A percentile compares a stretch with the other conserved stretches of the same genome.
These are phyloP conservation scores for Puya raimondii DNA, from an alignment of 176 grass and related monocot species.

Conservation along the genomic window DNA sequence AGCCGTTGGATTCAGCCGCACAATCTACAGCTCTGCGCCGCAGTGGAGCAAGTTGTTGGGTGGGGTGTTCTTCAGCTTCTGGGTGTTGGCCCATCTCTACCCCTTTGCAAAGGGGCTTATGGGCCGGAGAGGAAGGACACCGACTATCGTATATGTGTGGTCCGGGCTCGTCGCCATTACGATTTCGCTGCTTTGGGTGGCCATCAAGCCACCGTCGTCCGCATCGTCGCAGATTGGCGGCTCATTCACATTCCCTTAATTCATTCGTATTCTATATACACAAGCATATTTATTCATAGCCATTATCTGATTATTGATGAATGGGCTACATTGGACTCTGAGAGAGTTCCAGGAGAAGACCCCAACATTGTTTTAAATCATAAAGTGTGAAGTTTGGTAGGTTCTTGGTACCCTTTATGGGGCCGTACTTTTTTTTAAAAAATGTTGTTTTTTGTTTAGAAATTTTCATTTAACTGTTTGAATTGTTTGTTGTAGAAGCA, in stretches of 20 bases:
- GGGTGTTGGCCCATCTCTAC: slow-evolving; percentile 25
- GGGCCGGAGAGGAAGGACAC: slow-evolving; percentile 23
- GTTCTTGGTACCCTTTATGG: too few species aligned
- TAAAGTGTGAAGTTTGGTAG: too few species aligned
- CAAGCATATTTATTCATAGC: background rate
- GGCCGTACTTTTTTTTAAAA: too few species aligned
- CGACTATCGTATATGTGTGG: slow-evolving; percentile 24
- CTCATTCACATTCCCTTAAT: slow-evolving; percentile 2
- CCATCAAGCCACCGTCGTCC: slow-evolving; percentile 10
- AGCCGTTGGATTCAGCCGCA: slow-evolving; percentile 21
- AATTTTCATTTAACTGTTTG: too few species aligned
- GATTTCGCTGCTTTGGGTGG: slow-evolving; percentile 21
- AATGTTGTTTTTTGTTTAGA: too few species aligned
- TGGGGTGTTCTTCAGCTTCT: slow-evolving; percentile 27
- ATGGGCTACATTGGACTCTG: too few species aligned
- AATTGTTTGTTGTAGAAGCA: too few species aligned
- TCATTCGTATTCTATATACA: background rate
- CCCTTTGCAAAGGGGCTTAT: slow-evolving; percentile 28
- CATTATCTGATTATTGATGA: too few species aligned
- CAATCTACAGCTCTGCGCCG: slow-evolving; percentile 14
- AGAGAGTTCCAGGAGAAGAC: too few species aligned
- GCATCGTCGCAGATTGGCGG: slow-evolving; percentile 1
- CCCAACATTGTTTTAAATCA: too few species aligned
- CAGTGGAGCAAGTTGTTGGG: slow-evolving; percentile 26
- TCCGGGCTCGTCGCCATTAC: slow-evolving; percentile 27